Conservation (phyloP, 805 yeast species). For the Metschnikowia drakensbergensis region DNA sequence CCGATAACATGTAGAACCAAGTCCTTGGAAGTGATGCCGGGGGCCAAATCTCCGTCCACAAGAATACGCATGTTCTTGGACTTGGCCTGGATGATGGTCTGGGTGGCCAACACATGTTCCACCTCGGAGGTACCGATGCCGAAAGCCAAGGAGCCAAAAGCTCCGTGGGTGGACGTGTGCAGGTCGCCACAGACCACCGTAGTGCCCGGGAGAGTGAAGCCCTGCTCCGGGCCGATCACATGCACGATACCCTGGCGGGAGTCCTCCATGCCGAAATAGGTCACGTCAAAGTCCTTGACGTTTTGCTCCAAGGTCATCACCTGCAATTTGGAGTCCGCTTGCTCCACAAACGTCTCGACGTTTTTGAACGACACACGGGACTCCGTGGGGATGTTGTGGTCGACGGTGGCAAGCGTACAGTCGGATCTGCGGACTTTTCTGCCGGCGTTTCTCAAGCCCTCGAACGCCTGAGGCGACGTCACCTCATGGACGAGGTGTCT, state of each 20-base stretch:
- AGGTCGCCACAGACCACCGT: conserved; percentile 99
- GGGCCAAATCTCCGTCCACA: conserved; percentile 77
- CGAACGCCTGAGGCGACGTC: conserved; percentile 98
- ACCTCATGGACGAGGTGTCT: conserved; percentile 98
- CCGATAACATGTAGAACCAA: conserved; percentile 92
- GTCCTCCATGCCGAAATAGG: conserved; percentile 94
- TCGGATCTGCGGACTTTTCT: conserved; percentile 88
- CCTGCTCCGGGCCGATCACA: conserved; percentile 98
- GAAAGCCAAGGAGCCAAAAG: conserved; percentile 94
- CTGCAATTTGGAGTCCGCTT: conserved; percentile 88
- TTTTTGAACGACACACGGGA: conserved; percentile 75
- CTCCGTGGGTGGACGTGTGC: conserved; percentile 98
- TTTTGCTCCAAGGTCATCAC: conserved; percentile 89
- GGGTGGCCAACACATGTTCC: conserved; percentile 97
- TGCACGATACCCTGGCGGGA: conserved; percentile 97
- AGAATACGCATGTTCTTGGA: conserved; percentile 92
- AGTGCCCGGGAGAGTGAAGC: conserved; percentile 96
- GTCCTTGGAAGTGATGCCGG: conserved; percentile 96
- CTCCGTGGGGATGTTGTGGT: conserved; percentile 94
- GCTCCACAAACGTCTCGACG: conserved; percentile 76
- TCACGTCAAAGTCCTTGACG: conserved; percentile 82
- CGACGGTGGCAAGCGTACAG: conserved; percentile 92
- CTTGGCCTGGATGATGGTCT: conserved; percentile 89
- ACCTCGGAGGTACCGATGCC: conserved; percentile 99
- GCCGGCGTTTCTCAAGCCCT: conserved; percentile 84